Base-by-base conservation (phyloP, 192 early-diverging fungal genomes). In the Gonapodya prolifera region DNA sequence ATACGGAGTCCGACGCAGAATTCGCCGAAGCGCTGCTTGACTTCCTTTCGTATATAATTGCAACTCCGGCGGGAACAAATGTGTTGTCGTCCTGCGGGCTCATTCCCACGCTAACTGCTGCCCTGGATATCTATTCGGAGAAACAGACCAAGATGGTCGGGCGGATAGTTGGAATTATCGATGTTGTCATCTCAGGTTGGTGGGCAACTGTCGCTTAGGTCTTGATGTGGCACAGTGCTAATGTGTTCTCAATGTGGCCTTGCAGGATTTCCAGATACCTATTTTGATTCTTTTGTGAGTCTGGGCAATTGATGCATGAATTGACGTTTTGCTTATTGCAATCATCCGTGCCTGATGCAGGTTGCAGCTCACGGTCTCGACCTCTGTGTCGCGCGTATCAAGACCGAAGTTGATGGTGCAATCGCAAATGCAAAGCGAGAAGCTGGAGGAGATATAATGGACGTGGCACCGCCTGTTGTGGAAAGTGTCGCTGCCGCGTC, bases 11-110 rank as follows among this genome's bases (percentile, higher is more conserved):
- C 76, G 81, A 88, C 0, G 86, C 85, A 76, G 93, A 94, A 70
- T 97, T 91, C 80, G 83, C 93, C 77, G 96, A 97, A 69, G 92
- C 94, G 2, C 80, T 97, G 17, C 93, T 93, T 78, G 85, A 86
- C 0, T 91, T 97, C 75, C 81, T 96, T 30, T 85, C 92, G 0
- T 91, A 89, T 75, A 85, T 98, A 75, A 85, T 92, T n/a, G 86
- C 87, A 75, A 94, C 90, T 32, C 92, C 91, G 79, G 86, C 88
- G n/a, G 95, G 96, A 69, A 91, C 94, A 2, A 92, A 91, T 76
- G 95, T 96, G 91, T 82, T 99, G 1, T 92, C 95, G 70, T 89
- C 94, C 29, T 94, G 95, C 2, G 97, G 97, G 23, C 87, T 96
- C n/a, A 88, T 97, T 45, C 92, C 92, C 0, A 85, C 91, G 0